A percentile compares a stretch with the other conserved stretches of the same genome.
phyloP scores from a whole-genome alignment of 805 yeast genomes.

The Saccharomycopsis sp. region DNA sequence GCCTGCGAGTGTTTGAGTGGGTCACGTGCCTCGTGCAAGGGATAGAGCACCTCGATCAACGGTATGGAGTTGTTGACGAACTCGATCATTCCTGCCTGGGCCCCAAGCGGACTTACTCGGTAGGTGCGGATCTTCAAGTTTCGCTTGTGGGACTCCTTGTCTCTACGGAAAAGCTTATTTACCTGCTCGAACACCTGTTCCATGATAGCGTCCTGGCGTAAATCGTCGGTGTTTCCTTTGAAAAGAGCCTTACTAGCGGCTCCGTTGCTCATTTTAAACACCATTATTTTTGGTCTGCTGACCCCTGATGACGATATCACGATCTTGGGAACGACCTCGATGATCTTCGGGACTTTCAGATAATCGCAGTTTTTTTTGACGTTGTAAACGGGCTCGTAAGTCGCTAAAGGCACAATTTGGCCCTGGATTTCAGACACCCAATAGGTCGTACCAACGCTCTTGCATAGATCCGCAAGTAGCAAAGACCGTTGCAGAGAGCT shows the following conservation, averaged over 20 bases:
- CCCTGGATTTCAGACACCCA: conserved; percentile 26
- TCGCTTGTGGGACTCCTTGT: conserved; percentile 52
- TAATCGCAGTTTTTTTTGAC: conserved; percentile 40
- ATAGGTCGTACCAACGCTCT: conserved; percentile 21
- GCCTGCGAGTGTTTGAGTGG: conserved; percentile 48
- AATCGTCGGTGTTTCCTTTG: conserved; percentile 85
- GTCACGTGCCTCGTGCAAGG: conserved; percentile 52
- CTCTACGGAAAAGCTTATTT: conserved; percentile 51
- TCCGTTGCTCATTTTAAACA: conserved; percentile 53
- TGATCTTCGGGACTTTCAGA: conserved; percentile 40
- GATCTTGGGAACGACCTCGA: conserved; percentile 34
- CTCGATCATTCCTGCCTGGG: conserved; percentile 81
- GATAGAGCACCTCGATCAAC: conserved; percentile 57
- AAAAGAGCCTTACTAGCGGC: conserved; percentile 49
- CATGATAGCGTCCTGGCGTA: conserved; percentile 95
- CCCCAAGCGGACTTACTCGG: conserved; percentile 85
- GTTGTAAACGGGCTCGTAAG: conserved; percentile 33
- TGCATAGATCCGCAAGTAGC: conserved; percentile 26
- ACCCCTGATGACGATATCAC: conserved; percentile 80
- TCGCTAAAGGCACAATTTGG: conserved; percentile 60
- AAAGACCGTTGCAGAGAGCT: conserved; percentile 10
- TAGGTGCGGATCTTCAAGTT: conserved; percentile 69
- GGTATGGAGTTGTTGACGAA: conserved; percentile 77
- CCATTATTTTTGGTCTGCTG: conserved; percentile 78
- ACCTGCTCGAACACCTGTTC: conserved; percentile 92